Conservation (phyloP, 2,329 filamentous ascomycete genomes). For the Hypoxylon sp. region DNA sequence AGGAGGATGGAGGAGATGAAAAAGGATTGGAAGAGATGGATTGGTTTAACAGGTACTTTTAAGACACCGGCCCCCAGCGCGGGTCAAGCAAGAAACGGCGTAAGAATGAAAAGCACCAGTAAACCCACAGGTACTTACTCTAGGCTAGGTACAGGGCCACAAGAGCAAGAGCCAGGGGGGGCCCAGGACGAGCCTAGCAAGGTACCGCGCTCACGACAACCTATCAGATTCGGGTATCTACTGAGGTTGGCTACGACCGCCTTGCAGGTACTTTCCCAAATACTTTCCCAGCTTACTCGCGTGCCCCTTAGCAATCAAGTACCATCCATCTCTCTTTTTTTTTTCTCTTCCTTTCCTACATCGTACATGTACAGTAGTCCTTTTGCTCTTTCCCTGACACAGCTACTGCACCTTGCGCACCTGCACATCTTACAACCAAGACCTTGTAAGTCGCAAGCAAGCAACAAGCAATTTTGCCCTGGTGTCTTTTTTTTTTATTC, state of each 20-base stretch:
- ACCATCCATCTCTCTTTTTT: slow-evolving; percentile 19
- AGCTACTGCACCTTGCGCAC: slow-evolving; percentile 34
- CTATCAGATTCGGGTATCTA: slow-evolving; percentile 39
- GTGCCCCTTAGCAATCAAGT: slow-evolving; percentile 23
- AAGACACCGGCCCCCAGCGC: slow-evolving; percentile 56
- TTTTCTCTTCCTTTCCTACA: slow-evolving; percentile 5
- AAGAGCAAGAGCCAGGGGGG: slow-evolving; percentile 33
- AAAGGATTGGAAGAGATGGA: slow-evolving; percentile 69
- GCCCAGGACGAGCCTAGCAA: slow-evolving; percentile 44
- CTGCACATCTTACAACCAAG: slow-evolving; percentile 25
- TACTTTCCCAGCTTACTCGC: slow-evolving; percentile 34
- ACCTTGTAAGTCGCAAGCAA: slow-evolving; percentile 40
- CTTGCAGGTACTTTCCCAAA: slow-evolving; percentile 37
- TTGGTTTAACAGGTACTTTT: slow-evolving; percentile 60
- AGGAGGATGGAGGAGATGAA: slow-evolving; percentile 68
- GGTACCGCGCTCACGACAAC: slow-evolving; percentile 44
- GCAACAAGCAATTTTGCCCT: slow-evolving; percentile 33
- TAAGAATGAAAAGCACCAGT: slow-evolving; percentile 32
- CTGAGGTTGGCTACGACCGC: slow-evolving; percentile 39
- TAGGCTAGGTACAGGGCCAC: slow-evolving; percentile 31
- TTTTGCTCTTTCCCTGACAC: slow-evolving; percentile 29
- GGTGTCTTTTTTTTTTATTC: slow-evolving; percentile 21
- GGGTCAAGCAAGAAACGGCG: slow-evolving; percentile 42
- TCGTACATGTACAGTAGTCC: neutral
- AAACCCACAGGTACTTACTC: slow-evolving; percentile 32